These are phyloP conservation scores for Arachis monticola DNA, from an alignment of 331 rosid genomes.

Conservation along the genomic window DNA sequence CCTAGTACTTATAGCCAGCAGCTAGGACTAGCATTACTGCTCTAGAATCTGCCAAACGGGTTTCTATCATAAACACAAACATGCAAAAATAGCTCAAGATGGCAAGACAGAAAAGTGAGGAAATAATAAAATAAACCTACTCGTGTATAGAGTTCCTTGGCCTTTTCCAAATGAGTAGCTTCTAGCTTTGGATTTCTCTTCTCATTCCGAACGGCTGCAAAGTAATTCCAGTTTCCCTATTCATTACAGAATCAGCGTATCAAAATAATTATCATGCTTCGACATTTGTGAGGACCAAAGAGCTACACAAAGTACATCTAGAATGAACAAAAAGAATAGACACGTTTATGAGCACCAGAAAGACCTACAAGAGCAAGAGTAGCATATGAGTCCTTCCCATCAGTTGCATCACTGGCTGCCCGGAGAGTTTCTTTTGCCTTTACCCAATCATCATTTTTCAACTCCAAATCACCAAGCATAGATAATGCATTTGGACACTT, in stretches of 20 bases:
- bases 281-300: conserved; percentile 4
- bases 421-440: conserved; percentile 98
- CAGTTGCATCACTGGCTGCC: conserved; percentile 95
- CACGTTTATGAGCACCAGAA: conserved; percentile 25
- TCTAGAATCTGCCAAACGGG: too few relatives aligned
- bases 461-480: conserved; percentile 97
- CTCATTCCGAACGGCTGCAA: conserved; percentile 97
- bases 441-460: conserved; percentile 98
- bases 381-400: conserved; percentile 93
- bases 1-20: too few relatives aligned
- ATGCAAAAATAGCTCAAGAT: conserved; percentile 31
- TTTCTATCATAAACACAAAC: background rate
- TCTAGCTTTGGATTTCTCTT: conserved; percentile 98
- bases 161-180: conserved; percentile 97
- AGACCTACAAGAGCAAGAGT: conserved; percentile 83
- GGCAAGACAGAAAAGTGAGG: conserved; percentile 30
- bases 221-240: conserved; percentile 99
- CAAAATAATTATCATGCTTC: conserved; percentile 31
- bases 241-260: conserved; percentile 45
- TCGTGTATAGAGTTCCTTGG: conserved; percentile 92
- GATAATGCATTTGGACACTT: conserved; percentile 93
- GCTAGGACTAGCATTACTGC: too few relatives aligned
- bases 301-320: background rate
- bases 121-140: conserved; percentile 45
- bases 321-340: conserved; percentile 31